phyloP scores from a whole-genome alignment of 1,284 basidiomycete genomes.

The Heterobasidion annosum region DNA sequence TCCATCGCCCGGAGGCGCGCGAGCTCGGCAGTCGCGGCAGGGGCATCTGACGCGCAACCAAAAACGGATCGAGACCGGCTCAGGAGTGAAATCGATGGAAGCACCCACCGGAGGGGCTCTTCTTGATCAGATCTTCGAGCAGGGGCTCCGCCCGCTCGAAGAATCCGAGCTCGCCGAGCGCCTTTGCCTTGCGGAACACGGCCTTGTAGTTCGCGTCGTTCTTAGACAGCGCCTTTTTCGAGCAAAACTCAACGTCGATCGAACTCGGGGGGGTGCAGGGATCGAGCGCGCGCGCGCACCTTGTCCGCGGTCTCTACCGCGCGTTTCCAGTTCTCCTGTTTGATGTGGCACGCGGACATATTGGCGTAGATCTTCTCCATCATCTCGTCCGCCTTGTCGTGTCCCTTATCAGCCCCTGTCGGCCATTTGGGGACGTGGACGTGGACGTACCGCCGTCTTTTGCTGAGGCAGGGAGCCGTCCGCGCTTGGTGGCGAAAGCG shows the following conservation, averaged over 20 bases:
- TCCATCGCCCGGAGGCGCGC: slow-evolving; percentile 48
- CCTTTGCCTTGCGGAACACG: slow-evolving; percentile 73
- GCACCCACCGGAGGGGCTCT: slow-evolving; percentile 46
- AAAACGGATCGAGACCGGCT: not conserved
- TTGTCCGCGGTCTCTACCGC: slow-evolving; percentile 70
- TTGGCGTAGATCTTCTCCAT: slow-evolving; percentile 76
- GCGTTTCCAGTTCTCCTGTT: slow-evolving; percentile 67
- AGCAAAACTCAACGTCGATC: too few relatives aligned
- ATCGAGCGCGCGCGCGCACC: slow-evolving; percentile 17
- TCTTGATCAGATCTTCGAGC: slow-evolving; percentile 51
- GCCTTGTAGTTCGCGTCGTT: slow-evolving; percentile 72
- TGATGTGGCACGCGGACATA: slow-evolving; percentile 74
- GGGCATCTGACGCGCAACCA: slow-evolving; percentile 33
- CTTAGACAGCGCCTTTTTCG: slow-evolving; percentile 52
- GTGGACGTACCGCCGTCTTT: slow-evolving; percentile 24
- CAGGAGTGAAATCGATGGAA: not conserved
- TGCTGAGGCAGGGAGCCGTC: slow-evolving; percentile 14
- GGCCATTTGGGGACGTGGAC: not conserved
- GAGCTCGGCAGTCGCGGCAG: slow-evolving; percentile 52
- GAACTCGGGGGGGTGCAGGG: too few relatives aligned
- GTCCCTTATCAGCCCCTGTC: not conserved
- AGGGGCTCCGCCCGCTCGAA: slow-evolving; percentile 62
- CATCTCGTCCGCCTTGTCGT: slow-evolving; percentile 53
- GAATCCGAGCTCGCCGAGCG: slow-evolving; percentile 61
- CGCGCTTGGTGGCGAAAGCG: slow-evolving; percentile 4